phyloP scores from a whole-genome alignment of 306 rosid genomes.

The Prinsepia uniflora region DNA sequence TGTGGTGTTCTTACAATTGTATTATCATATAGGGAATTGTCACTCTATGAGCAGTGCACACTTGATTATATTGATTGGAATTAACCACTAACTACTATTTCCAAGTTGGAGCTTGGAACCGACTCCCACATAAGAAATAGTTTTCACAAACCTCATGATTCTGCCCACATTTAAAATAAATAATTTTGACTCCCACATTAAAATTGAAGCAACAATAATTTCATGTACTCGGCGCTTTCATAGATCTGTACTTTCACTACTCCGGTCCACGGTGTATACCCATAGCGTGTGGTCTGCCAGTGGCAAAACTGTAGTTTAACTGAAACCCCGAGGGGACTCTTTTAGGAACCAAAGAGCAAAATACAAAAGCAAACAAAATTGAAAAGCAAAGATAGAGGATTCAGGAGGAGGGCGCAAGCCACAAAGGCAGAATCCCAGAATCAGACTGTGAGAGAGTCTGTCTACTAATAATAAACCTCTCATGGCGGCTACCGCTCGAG shows the following conservation, averaged over 20 bases:
- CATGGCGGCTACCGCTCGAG: conserved; percentile 70
- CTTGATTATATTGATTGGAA: neutral
- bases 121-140: neutral
- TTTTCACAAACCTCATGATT: no score
- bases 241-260: neutral
- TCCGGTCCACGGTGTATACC: neutral
- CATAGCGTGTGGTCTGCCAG: neutral
- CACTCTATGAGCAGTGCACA: neutral
- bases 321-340: neutral
- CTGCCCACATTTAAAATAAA: no score
- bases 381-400: conserved; percentile 9
- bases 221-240: neutral
- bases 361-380: conserved; percentile 11
- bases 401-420: conserved; percentile 4
- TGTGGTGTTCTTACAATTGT: neutral
- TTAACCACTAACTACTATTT: no score
- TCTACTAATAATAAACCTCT: neutral
- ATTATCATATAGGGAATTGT: neutral
- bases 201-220: no score
- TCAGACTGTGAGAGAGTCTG: conserved; percentile 2
- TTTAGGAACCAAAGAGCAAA: neutral
- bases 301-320: conserved; percentile 26
- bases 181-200: no score
- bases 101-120: no score
- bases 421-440: conserved; percentile 12